Conservation (phyloP, 2,329 filamentous ascomycete species). For the Trichophyton mentagrophytes region DNA sequence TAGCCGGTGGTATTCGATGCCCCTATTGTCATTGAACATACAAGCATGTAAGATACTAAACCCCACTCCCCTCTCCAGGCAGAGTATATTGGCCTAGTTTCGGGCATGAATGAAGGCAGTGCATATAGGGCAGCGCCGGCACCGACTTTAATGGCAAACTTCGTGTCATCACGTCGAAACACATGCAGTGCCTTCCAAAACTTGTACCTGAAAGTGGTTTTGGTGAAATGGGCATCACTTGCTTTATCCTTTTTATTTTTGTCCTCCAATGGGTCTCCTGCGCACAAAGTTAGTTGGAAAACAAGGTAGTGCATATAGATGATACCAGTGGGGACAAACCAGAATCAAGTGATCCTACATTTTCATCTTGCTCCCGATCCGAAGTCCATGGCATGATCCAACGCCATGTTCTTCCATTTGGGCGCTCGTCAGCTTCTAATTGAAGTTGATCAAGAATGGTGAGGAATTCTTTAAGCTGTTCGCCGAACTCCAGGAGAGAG, state of each 20-base stretch:
- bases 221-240: not conserved
- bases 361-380: not conserved
- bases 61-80: constrained; percentile 97
- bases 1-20: constrained; percentile 87
- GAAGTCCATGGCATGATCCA: constrained; percentile 75
- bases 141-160: constrained; percentile 85
- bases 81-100: constrained; percentile 65
- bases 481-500: constrained; percentile 76
- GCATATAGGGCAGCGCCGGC: constrained; percentile 81
- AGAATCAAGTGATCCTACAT: not conserved
- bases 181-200: constrained; percentile 44
- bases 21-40: constrained; percentile 94
- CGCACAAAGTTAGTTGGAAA: not conserved
- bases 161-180: constrained; percentile 52
- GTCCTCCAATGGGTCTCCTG: constrained; percentile 13
- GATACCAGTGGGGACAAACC: not conserved
- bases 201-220: constrained; percentile 31
- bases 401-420: constrained; percentile 56
- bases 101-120: constrained; percentile 69
- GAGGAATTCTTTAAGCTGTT: constrained; percentile 74
- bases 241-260: not conserved
- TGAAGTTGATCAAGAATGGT: constrained; percentile 78
- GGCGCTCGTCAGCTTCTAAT: constrained; percentile 48
- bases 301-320: not conserved
- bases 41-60: constrained; percentile 90